Conservation (phyloP, 2,329 filamentous ascomycete genomes). For the Arachnomyces sp. region DNA sequence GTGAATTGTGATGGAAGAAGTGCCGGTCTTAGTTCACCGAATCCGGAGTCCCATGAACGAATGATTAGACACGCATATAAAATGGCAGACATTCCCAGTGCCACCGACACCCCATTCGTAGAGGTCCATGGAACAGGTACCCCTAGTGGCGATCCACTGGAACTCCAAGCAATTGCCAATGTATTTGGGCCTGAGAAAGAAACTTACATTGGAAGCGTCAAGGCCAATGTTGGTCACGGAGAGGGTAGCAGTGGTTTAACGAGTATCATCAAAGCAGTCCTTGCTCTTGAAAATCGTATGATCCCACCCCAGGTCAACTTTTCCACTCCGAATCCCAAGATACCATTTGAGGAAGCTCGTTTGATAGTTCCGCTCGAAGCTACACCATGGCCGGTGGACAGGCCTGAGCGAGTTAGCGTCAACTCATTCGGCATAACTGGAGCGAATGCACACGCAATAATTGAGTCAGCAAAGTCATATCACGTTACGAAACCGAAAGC, state of each 20-base stretch:
- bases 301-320: conserved; percentile 22
- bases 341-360: conserved; percentile 12
- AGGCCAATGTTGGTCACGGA: conserved; percentile 30
- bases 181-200: conserved; percentile 6
- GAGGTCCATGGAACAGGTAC: conserved; percentile 9
- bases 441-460: conserved; percentile 22
- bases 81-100: conserved; percentile 17
- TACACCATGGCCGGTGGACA: conserved; percentile 21
- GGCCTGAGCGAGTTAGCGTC: conserved; percentile 17
- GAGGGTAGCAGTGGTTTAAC: conserved; percentile 20
- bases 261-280: conserved; percentile 24
- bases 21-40: conserved; percentile 33
- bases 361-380: conserved; percentile 2
- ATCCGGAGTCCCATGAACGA: conserved; percentile 22
- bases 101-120: conserved; percentile 5
- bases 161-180: conserved; percentile 11
- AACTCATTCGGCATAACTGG: conserved; percentile 25
- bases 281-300: conserved; percentile 19
- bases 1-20: conserved; percentile 23
- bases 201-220: conserved; percentile 18
- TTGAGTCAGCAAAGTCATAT: conserved; percentile 8
- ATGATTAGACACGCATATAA: conserved; percentile 26
- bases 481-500: conserved; percentile 9
- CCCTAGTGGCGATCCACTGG: conserved; percentile 10
- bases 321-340: conserved; percentile 21